Conservation (phyloP, 306 rosid species). For the Dryas octopetala region DNA sequence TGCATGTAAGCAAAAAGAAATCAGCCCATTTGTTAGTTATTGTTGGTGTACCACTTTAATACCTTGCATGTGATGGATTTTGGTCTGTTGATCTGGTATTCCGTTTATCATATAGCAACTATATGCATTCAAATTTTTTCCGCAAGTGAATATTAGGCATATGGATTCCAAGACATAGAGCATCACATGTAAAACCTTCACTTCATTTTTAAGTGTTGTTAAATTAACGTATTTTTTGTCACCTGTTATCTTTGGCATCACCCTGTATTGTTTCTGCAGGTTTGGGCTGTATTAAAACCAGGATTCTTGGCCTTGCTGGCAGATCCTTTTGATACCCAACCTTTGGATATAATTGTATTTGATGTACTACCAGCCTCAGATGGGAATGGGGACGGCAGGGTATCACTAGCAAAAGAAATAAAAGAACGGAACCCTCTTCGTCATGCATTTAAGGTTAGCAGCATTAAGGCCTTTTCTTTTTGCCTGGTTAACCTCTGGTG, state of each 20-base stretch:
- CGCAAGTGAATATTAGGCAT: background rate
- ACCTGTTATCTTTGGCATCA: constrained; percentile 6
- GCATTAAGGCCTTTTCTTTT: constrained; percentile 6
- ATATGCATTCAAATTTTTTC: background rate
- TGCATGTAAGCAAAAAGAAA: background rate
- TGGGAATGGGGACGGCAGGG: constrained; percentile 81
- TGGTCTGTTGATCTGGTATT: background rate
- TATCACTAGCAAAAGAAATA: constrained; percentile 74
- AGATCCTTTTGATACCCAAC: constrained; percentile 82
- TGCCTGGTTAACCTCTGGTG: constrained; percentile 4
- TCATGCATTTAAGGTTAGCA: constrained; percentile 76
- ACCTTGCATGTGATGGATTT: background rate
- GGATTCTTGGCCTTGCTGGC: constrained; percentile 95
- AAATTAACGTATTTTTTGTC: constrained; percentile 5
- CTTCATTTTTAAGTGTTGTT: constrained; percentile 9
- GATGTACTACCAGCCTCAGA: constrained; percentile 82
- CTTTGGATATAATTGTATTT: constrained; percentile 91
- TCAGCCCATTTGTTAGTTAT: background rate
- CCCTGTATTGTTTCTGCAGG: constrained; percentile 48
- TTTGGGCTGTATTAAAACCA: constrained; percentile 97
- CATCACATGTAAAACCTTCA: background rate
- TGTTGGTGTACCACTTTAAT: background rate
- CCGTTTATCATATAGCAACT: background rate
- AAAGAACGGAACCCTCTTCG: constrained; percentile 89
- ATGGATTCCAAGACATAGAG: background rate